phyloP scores from a whole-genome alignment of 2,329 filamentous ascomycete species.

The Talaromyces sp. region DNA sequence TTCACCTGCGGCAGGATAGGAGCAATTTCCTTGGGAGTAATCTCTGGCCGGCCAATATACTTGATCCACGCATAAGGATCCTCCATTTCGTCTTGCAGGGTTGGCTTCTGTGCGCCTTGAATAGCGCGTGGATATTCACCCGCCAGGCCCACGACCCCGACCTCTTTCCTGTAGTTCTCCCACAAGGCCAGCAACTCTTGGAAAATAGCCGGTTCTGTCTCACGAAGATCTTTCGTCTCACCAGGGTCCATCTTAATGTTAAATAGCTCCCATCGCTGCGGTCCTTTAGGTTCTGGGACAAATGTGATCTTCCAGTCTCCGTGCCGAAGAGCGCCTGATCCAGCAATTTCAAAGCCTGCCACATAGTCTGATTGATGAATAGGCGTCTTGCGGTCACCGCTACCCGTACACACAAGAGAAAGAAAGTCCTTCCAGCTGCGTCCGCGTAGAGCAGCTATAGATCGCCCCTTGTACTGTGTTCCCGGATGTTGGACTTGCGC shows the following conservation, averaged over 20 bases:
- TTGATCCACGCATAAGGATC: not conserved
- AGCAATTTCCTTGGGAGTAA: not conserved
- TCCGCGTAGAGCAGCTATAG: conserved; percentile 28
- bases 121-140: not conserved
- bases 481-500: conserved; percentile 28
- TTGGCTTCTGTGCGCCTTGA: not conserved
- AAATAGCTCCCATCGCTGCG: conserved; percentile 49
- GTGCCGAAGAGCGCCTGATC: conserved; percentile 28
- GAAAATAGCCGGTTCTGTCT: conserved; percentile 31
- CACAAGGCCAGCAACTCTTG: conserved; percentile 42
- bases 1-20: not conserved
- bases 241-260: conserved; percentile 44
- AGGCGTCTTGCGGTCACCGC: conserved; percentile 11
- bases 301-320: conserved; percentile 39
- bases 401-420: not conserved
- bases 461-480: conserved; percentile 8
- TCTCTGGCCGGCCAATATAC: not conserved
- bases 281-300: conserved; percentile 44
- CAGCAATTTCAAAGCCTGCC: conserved; percentile 31
- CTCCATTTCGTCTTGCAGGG: not conserved
- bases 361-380: conserved; percentile 28
- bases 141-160: conserved; percentile 17
- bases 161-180: conserved; percentile 34
- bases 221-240: conserved; percentile 37
- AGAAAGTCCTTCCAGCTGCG: conserved; percentile 19